A percentile compares a stretch with the other conserved stretches of the same genome.
Conservation (phyloP, 1,284 basidiomycete species). For the Ganoderma leucocontextum region DNA sequence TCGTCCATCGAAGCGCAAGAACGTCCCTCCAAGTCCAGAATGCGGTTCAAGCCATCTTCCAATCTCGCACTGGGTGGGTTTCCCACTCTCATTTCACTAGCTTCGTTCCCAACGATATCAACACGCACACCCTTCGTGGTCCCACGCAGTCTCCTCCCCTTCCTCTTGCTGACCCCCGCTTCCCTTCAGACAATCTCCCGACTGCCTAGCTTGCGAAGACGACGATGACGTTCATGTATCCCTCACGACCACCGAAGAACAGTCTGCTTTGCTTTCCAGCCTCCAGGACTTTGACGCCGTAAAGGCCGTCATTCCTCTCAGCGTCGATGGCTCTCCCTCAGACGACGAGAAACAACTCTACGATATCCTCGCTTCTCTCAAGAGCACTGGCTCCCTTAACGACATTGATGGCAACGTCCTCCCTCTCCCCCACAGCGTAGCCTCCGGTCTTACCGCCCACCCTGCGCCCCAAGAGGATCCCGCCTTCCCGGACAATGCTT, state of each 20-base stretch:
- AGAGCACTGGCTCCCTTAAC: conserved; percentile 34
- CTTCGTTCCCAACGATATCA: conserved; percentile 6
- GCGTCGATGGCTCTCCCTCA: conserved; percentile 35
- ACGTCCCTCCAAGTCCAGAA: conserved; percentile 43
- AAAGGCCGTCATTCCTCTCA: conserved; percentile 46
- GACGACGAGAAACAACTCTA: conserved; percentile 47
- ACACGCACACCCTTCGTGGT: neutral
- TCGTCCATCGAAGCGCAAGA: conserved; percentile 23
- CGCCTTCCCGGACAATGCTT: conserved; percentile 8
- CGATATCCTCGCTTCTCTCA: conserved; percentile 39
- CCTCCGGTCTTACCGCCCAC: conserved; percentile 23
- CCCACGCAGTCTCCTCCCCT: neutral
- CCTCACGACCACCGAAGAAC: conserved; percentile 44
- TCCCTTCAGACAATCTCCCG: conserved; percentile 33
- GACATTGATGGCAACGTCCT: conserved; percentile 41
- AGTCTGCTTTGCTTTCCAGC: conserved; percentile 42
- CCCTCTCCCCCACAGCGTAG: conserved; percentile 13
- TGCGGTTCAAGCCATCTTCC: conserved; percentile 49
- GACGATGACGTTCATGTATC: conserved; percentile 42
- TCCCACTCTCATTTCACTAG: conserved; percentile 13
- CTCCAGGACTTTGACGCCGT: conserved; percentile 43
- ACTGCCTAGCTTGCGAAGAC: conserved; percentile 33
- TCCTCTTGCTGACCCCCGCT: conserved; percentile 17
- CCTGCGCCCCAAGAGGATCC: conserved; percentile 17
- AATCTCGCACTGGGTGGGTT: conserved; percentile 50